Conservation (phyloP, 495 filamentous ascomycete species). For the Acidiella bohemica region DNA sequence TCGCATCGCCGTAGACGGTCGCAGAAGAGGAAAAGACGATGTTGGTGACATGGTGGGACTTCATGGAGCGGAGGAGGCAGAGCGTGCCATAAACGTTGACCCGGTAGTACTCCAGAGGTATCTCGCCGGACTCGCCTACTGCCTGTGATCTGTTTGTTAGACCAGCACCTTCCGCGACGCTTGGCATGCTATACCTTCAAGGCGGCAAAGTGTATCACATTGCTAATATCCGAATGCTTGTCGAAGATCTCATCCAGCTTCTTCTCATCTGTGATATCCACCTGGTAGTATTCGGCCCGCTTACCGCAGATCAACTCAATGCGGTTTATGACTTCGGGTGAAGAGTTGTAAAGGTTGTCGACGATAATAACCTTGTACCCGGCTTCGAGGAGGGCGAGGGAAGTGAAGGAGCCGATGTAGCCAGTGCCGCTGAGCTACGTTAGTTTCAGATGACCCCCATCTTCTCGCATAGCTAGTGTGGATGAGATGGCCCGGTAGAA, state of each 20-base stretch:
- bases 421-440: slow-evolving; percentile 63
- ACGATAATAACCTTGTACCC: slow-evolving; percentile 93
- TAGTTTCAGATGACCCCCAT: slow-evolving; percentile 2
- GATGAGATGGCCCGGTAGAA: not conserved
- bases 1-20: slow-evolving; percentile 96
- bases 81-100: slow-evolving; percentile 93
- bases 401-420: slow-evolving; percentile 98
- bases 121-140: slow-evolving; percentile 90
- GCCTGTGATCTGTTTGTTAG: slow-evolving; percentile 43
- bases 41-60: slow-evolving; percentile 76
- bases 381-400: slow-evolving; percentile 78
- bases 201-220: slow-evolving; percentile 95
- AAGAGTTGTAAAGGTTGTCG: slow-evolving; percentile 94
- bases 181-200: slow-evolving; percentile 57
- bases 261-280: slow-evolving; percentile 75
- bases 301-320: slow-evolving; percentile 89
- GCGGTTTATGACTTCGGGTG: slow-evolving; percentile 72
- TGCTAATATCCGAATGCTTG: slow-evolving; percentile 85
- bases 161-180: too few species aligned
- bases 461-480: not conserved
- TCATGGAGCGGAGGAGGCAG: slow-evolving; percentile 76
- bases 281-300: slow-evolving; percentile 69
- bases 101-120: slow-evolving; percentile 91
- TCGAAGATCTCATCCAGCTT: slow-evolving; percentile 77
- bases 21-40: slow-evolving; percentile 96